Conservation (phyloP, 306 rosid species). For the Dryas octopetala region DNA sequence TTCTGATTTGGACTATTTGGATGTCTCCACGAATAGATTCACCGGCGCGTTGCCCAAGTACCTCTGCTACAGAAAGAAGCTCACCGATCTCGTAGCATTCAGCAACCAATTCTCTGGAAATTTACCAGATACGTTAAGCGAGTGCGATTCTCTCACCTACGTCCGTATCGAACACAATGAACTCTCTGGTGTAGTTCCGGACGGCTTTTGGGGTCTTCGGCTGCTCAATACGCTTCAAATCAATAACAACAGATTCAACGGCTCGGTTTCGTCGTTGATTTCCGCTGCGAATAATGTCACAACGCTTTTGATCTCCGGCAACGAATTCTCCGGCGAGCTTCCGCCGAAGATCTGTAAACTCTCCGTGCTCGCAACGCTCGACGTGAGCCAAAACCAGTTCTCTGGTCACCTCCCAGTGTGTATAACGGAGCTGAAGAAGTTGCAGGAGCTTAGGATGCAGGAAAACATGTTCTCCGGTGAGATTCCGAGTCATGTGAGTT, state of each 20-base stretch:
- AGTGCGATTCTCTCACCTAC: conserved; percentile 53
- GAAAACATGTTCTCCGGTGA: conserved; percentile 53
- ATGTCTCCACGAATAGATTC: conserved; percentile 71
- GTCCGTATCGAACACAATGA: conserved; percentile 61
- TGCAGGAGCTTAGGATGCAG: conserved; percentile 65
- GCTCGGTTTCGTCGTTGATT: conserved; percentile 44
- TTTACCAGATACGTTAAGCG: conserved; percentile 40
- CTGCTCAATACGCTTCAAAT: conserved; percentile 35
- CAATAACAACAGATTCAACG: conserved; percentile 52
- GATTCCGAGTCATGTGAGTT: conserved; percentile 48
- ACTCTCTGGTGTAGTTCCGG: conserved; percentile 53
- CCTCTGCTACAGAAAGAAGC: conserved; percentile 55
- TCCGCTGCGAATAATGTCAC: conserved; percentile 31
- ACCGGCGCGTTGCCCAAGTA: conserved; percentile 52
- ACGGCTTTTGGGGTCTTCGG: conserved; percentile 52
- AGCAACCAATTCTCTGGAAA: conserved; percentile 53
- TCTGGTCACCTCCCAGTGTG: conserved; percentile 59
- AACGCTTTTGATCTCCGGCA: conserved; percentile 35
- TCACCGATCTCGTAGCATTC: conserved; percentile 44
- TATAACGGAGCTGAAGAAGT: conserved; percentile 46
- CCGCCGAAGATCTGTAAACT: conserved; percentile 54
- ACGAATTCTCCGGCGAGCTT: conserved; percentile 52
- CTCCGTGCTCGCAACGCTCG: conserved; percentile 35
- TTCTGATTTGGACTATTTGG: conserved; percentile 46
- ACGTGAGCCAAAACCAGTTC: conserved; percentile 50